Percentiles rank a stretch among this genome's conserved stretches.
Conservation (phyloP, 31 red algal genomes). For the Asparagopsis taxiformis region DNA sequence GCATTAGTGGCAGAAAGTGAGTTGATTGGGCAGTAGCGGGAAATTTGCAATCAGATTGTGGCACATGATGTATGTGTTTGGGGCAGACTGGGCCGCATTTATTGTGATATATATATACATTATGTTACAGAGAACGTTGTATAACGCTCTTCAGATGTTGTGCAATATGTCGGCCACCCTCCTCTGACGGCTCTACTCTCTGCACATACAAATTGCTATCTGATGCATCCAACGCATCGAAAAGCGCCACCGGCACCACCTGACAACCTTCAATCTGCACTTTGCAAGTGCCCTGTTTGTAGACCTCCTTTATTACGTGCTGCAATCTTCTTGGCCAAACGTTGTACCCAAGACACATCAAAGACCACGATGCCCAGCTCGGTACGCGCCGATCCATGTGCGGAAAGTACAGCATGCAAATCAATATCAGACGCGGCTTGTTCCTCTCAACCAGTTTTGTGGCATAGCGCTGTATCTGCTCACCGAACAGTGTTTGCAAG, state of each 20-base stretch:
- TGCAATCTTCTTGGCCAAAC: slow-evolving; percentile 41
- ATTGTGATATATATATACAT: too few species aligned
- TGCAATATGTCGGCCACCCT: slow-evolving; percentile 63
- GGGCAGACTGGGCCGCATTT: too few species aligned
- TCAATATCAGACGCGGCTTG: slow-evolving; percentile 35
- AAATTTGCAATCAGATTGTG: too few species aligned
- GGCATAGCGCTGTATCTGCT: slow-evolving; percentile 34
- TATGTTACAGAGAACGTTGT: not conserved
- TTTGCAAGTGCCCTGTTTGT: not conserved
- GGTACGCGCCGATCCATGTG: not conserved
- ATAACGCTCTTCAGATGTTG: slow-evolving; percentile 34
- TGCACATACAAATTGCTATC: slow-evolving; percentile 53
- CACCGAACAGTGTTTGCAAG: slow-evolving; percentile 28
- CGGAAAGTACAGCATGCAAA: slow-evolving; percentile 78
- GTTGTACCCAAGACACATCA: slow-evolving; percentile 55
- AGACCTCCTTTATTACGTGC: slow-evolving; percentile 35
- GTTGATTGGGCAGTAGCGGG: too few species aligned
- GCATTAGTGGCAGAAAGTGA: too few species aligned
- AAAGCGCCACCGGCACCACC: slow-evolving; percentile 58
- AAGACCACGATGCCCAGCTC: slow-evolving; percentile 52
- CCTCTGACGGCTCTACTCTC: slow-evolving; percentile 68
- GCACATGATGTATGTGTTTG: too few species aligned
- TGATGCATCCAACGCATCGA: slow-evolving; percentile 55
- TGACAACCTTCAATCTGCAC: slow-evolving; percentile 15
- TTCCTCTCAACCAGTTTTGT: slow-evolving; percentile 1